Evolutionary conservation across 148 eudicot genomes (phyloP).

Genomic region (Rhododendron kiyosumense): DNA sequence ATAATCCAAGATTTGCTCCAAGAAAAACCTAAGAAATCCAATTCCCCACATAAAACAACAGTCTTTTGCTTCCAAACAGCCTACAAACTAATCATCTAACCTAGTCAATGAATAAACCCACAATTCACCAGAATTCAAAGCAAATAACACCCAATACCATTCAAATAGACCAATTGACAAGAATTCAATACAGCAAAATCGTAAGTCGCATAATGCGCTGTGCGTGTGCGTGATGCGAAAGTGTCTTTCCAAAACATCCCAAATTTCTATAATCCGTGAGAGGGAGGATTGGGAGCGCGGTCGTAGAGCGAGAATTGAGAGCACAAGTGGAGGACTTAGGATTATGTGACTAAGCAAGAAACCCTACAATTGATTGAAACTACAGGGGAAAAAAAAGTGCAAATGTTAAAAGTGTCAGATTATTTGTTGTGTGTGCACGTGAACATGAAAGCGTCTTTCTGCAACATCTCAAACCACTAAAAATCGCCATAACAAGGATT

Average conservation of each 20-base stretch:
- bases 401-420: neutral
- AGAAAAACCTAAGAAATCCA: slow-evolving; percentile 9
- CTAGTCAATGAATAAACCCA: neutral
- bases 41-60: slow-evolving; percentile 10
- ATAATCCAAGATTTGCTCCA: slow-evolving; percentile 11
- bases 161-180: neutral
- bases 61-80: slow-evolving; percentile 1
- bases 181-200: neutral
- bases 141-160: neutral
- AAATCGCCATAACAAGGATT: neutral
- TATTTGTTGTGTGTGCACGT: too few relatives aligned
- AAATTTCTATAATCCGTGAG: neutral
- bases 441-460: neutral
- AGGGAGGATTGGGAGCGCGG: neutral
- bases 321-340: neutral
- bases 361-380: neutral
- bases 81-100: slow-evolving; percentile 4
- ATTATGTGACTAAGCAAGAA: neutral
- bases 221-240: neutral
- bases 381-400: neutral
- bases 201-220: neutral
- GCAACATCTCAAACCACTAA: neutral
- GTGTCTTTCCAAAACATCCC: neutral
- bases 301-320: too few relatives aligned
- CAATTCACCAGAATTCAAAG: neutral